Conservation (phyloP, 805 yeast genomes). For the Yamadazyma endophytica region DNA sequence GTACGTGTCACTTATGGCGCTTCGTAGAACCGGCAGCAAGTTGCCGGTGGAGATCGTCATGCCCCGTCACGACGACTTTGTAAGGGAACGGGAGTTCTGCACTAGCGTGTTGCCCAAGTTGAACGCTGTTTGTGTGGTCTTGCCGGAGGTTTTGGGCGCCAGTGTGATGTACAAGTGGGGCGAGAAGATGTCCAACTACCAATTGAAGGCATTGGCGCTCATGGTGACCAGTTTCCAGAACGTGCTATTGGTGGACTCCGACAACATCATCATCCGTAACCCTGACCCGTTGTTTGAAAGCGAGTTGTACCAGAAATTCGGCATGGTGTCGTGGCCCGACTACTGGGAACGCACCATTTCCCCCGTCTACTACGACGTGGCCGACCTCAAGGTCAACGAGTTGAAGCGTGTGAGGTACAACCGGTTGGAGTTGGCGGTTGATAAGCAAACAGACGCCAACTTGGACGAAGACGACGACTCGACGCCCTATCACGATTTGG, state of each 20-base stretch:
- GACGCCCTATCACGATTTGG: conserved; percentile 57
- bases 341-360: conserved; percentile 37
- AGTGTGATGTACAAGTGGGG: conserved; percentile 35
- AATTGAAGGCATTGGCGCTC: conserved; percentile 57
- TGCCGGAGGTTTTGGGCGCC: conserved; percentile 48
- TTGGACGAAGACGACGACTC: conserved; percentile 9
- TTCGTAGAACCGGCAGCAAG: conserved; percentile 34
- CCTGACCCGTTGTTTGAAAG: conserved; percentile 29
- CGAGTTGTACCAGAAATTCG: conserved; percentile 22
- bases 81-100: conserved; percentile 41
- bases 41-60: conserved; percentile 37
- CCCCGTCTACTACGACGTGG: conserved; percentile 32
- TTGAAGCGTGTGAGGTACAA: conserved; percentile 22
- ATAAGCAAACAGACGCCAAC: conserved; percentile 6
- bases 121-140: conserved; percentile 63
- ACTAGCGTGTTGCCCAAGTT: conserved; percentile 55
- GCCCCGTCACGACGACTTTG: conserved; percentile 30
- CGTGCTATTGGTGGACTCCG: conserved; percentile 31
- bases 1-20: conserved; percentile 24
- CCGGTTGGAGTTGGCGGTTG: conserved; percentile 20
- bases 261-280: conserved; percentile 24
- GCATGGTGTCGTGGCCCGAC: conserved; percentile 43
- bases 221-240: conserved; percentile 31
- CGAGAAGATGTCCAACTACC: conserved; percentile 55
- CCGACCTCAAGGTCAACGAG: conserved; percentile 27